Evolutionary conservation across 2,329 filamentous ascomycete genomes (phyloP).

Genomic region (Apiospora koreana): DNA sequence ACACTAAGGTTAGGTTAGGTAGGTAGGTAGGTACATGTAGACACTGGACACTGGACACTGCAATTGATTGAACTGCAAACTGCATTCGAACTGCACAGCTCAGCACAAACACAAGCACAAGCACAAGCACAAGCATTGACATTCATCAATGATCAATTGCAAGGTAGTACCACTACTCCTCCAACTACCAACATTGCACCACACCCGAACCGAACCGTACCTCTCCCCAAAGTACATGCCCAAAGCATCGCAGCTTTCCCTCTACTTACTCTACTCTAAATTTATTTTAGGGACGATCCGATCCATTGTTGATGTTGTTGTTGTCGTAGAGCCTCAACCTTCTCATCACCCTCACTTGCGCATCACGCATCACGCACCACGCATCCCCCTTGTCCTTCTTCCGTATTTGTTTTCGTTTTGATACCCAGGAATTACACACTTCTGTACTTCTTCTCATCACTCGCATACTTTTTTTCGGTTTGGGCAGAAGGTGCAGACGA

Average conservation of each 20-base stretch:
- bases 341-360: slow-evolving; percentile 5
- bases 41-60: no score
- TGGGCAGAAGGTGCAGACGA: neutral
- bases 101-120: no score
- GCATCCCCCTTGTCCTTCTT: neutral
- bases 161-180: neutral
- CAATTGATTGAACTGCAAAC: no score
- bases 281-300: slow-evolving; percentile 3
- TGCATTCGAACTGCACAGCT: no score
- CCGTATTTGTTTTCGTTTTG: slow-evolving; percentile 9
- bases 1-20: no score
- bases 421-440: slow-evolving; percentile 8
- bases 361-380: slow-evolving; percentile 6
- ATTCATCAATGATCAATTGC: no score
- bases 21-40: no score
- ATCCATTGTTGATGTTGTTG: slow-evolving; percentile 5
- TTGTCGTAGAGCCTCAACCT: slow-evolving; percentile 3
- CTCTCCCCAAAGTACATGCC: no score
- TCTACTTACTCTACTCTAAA: neutral
- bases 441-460: neutral
- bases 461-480: neutral
- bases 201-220: neutral
- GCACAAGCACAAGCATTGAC: neutral
- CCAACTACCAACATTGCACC: neutral
- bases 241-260: neutral